Evolutionary conservation across 2,329 filamentous ascomycete species (phyloP), one percentile per base, ranked within the genome.

Genomic region (Curvularia spicifera): DNA sequence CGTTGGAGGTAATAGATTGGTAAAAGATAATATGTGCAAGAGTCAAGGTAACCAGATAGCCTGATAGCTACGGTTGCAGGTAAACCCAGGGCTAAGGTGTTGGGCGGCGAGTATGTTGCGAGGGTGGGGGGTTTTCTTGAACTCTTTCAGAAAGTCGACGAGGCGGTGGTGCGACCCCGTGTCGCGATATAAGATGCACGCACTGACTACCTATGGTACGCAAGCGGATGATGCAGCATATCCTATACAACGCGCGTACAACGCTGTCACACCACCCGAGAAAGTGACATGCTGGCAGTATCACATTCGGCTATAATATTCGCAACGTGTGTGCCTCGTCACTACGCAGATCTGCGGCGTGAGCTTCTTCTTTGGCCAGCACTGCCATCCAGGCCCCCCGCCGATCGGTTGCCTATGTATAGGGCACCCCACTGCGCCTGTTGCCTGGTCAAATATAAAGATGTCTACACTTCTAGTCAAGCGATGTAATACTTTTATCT

Each of bases 341-440:
- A 20, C 7, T 35, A 24, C 5, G 24, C 1, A 20, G 35, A 13
- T 33, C 22, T 7, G 18, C 51, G 24, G 15, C 6, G 20, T 56
- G 37, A 60, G 51, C 57, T 54, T 57, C 28, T 31, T 29, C 28
- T 20, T 29, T 20, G n/a, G 8, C 18, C 26, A 40, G 49, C 59
- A 57, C 49, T 44, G 56, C 61, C 59, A 40, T 42, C 31, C 45
- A 53, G 61, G 61, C 61, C 50, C 22, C 59, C 61, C 48, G 51
- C 59, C 50, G 18, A 64, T 55, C 53, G 18, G 20, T n/a, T 50
- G 15, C 10, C 13, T 37, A 4, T 13, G 29, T 15, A n/a, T 22
- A 33, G 12, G 18, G 9, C 31, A 31, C 13, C 33, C 20, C 22
- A 49, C 10, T 24, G 13, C 8, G 8, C n/a, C 20, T 35, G 39